Conservation (phyloP, 768 basidiomycete genomes). For the Boletus vinaceobasis region DNA sequence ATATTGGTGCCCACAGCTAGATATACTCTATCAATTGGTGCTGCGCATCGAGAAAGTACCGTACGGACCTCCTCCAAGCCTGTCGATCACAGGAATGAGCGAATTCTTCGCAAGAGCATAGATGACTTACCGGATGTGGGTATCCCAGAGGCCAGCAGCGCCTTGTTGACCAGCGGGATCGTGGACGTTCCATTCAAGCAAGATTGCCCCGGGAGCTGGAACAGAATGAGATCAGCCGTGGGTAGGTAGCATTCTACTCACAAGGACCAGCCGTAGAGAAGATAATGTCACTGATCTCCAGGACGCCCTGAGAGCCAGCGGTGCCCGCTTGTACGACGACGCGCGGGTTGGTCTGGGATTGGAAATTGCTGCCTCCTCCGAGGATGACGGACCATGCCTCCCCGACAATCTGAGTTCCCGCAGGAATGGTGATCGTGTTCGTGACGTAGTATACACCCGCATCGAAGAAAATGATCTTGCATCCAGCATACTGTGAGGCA, state of each 20-base stretch:
- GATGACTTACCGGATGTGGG: conserved; percentile 33
- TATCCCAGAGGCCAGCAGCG: conserved; percentile 53
- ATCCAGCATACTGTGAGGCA: conserved; percentile 52
- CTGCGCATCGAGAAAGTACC: neutral
- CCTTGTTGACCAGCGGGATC: conserved; percentile 50
- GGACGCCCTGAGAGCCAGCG: conserved; percentile 42
- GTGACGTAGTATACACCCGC: conserved; percentile 51
- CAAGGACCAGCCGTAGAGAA: conserved; percentile 54
- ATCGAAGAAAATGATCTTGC: conserved; percentile 81
- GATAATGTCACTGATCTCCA: conserved; percentile 65
- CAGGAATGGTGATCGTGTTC: conserved; percentile 45
- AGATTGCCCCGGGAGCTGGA: conserved; percentile 42
- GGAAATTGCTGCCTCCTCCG: conserved; percentile 41
- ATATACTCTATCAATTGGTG: neutral
- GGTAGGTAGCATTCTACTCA: neutral
- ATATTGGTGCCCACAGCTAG: conserved; percentile 53
- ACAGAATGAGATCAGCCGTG: neutral
- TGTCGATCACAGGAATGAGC: neutral
- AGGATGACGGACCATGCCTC: conserved; percentile 51
- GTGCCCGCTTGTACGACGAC: conserved; percentile 45
- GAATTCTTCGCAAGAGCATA: neutral
- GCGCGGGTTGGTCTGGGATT: conserved; percentile 35
- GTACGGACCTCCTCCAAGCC: conserved; percentile 28
- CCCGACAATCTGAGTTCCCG: conserved; percentile 45
- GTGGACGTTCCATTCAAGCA: conserved; percentile 60